Percentiles rank a stretch among this genome's conserved stretches.
Conservation (phyloP, 1,284 basidiomycete genomes). For the Naganishia albida region DNA sequence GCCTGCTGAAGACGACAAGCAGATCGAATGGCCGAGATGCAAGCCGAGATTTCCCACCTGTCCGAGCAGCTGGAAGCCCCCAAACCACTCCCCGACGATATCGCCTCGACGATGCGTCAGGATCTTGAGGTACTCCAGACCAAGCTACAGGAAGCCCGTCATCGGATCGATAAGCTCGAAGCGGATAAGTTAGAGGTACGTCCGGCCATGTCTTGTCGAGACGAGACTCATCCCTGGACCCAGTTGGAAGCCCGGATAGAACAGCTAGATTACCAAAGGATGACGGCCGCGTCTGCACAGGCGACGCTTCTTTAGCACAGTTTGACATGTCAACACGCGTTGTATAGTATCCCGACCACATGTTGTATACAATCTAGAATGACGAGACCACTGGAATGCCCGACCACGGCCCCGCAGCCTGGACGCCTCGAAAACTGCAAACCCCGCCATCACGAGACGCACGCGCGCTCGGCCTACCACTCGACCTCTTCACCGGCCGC, state of each 20-base stretch:
- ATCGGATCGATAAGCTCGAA: constrained; percentile 23
- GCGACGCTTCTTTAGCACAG: constrained; percentile 14
- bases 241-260: constrained; percentile 26
- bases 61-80: constrained; percentile 1
- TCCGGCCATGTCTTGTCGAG: not conserved
- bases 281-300: constrained; percentile 3
- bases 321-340: constrained; percentile 4
- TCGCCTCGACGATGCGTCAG: constrained; percentile 20
- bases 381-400: too few relatives aligned
- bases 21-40: not conserved
- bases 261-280: constrained; percentile 12
- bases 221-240: not conserved
- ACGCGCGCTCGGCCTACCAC: constrained; percentile 11
- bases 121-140: constrained; percentile 17
- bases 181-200: constrained; percentile 26
- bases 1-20: not conserved
- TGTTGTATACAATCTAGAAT: constrained; percentile 11
- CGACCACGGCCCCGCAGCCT: too few relatives aligned
- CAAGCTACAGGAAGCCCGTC: constrained; percentile 15
- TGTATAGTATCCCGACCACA: constrained; percentile 22
- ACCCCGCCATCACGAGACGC: too few relatives aligned
- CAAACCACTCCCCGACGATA: constrained; percentile 4
- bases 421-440: too few relatives aligned
- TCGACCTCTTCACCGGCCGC: constrained; percentile 21
- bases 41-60: constrained; percentile 3